phyloP scores from a whole-genome alignment of 2,329 filamentous ascomycete species.

The Fulvia fulva region DNA sequence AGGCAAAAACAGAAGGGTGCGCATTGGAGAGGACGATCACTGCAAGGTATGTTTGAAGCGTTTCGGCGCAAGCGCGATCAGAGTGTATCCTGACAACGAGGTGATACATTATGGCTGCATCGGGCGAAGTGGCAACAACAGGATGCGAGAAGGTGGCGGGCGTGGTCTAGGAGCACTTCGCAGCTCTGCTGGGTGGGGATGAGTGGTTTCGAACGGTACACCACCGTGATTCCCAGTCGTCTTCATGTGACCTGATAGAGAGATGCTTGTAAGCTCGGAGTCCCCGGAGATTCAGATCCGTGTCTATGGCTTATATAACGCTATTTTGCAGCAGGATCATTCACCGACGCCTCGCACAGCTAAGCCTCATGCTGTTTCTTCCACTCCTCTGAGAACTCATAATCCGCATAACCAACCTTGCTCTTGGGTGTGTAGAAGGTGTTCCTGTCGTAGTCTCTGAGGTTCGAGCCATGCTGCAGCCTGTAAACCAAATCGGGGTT shows the following conservation, averaged over 20 bases:
- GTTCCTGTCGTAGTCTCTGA: constrained; percentile 42
- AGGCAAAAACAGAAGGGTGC: constrained; percentile 63
- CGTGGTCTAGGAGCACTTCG: constrained; percentile 8
- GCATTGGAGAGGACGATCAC: constrained; percentile 80
- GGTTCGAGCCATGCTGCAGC: constrained; percentile 39
- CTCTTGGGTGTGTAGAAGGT: constrained; percentile 43
- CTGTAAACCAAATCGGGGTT: constrained; percentile 48
- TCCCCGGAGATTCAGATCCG: background rate
- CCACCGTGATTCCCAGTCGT: constrained; percentile 1
- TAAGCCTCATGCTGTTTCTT: constrained; percentile 2
- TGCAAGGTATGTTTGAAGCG: constrained; percentile 93
- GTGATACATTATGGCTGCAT: constrained; percentile 51
- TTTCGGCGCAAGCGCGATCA: constrained; percentile 83
- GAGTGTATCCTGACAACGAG: constrained; percentile 70
- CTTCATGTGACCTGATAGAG: background rate
- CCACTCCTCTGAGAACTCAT: constrained; percentile 6
- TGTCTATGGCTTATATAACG: background rate
- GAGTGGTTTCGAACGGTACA: background rate
- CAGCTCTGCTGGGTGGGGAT: constrained; percentile 11
- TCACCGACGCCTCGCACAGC: background rate
- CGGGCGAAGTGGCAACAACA: constrained; percentile 19
- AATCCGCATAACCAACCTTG: constrained; percentile 39
- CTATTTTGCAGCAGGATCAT: background rate
- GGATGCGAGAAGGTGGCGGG: constrained; percentile 11
- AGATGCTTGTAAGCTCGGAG: background rate